Base-by-base conservation (phyloP, 2,329 filamentous ascomycete species). In the Hypoxylon sp. region DNA sequence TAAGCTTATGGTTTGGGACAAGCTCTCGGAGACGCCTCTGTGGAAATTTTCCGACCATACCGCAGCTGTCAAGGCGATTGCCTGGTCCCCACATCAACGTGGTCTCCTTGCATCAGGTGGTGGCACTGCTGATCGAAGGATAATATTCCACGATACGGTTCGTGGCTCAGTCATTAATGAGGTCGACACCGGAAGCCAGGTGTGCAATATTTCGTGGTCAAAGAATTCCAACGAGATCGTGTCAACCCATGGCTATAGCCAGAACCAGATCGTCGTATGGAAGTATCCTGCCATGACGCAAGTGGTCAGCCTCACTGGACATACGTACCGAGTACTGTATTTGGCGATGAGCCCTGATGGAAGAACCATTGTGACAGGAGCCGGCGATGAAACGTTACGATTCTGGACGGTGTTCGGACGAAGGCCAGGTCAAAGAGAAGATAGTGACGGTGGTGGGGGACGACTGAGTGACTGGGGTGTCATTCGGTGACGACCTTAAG, bases 211-310 rank as follows among this genome's bases (percentile, higher is more conserved):
- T 47, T 93, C 94, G 3, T 99, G 97, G 94, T 96, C 92, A 17
- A 97, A 97, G 78, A 97, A 98, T 80, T 97, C 94, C 6, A 97
- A 98, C 78, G 96, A 99, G 80, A 94, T 99, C 64, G 95, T 99
- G 60, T 95, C 92, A 55, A 99, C 96, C 0, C 96, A 99, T 78
- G 96, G 96, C 5, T 99, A 98, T 83, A 95, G 92, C 74, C 96
- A 99, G 78, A 98, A 99, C 79, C 96, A 98, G 80, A 98, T 99
- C 75, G 95, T 98, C 39, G 94, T 99, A 61, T 99, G 96, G 96
- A 99, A 99, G 78, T 99, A 99, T 78, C 96, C 96, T 1, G 94
- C 92, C 73, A 98, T 99, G 96, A 94, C 94, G 53, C 96, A 98
- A 79, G 94, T 99, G 8, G 95, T 94, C 44, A 97, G 93, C 73